Base-by-base conservation (phyloP, 176 grass and related monocot genomes). In the Avena sativa region DNA sequence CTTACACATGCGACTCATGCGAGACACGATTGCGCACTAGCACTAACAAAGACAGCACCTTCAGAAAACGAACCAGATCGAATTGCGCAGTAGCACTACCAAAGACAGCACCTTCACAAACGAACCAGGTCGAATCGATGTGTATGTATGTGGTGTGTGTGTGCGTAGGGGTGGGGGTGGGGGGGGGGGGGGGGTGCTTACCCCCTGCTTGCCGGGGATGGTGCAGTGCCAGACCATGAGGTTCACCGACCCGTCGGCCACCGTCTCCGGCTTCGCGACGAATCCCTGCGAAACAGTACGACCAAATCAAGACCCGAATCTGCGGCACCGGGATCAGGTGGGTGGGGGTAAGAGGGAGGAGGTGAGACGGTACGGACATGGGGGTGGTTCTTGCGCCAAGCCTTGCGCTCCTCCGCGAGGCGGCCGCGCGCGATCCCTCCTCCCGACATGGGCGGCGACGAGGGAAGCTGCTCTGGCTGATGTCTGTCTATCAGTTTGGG, bases 321-420 rank as follows among this genome's bases (percentile, higher is more conserved):
- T 49, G 2, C 57, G 74, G 76, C 62, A 30, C 49, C 49, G 12
- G 16, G 40, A 49, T 1, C 25, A 8, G 17, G 8, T 16, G 8
- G 30, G 2, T 40, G 21, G 49, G 26, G 34, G 30, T 1, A 2
- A 50, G 12, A 23, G 50, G 25, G 9, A 25, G 13, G 36, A 23
- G n/a, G 48, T 11, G 34, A 36, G 64, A n/a, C 23, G 61, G 28
- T 23, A 86, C 81, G 19, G 49, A 88, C 93, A 65, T 91, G 89
- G 53, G 91, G 91, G 44, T 95, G 91, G 78, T 95, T 93, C 86
- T 91, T 91, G 34, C 89, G 91, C 93, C 93, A 93, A 5, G 91
- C 76, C 86, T 95, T 95, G 64, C 91, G 91, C 84, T 95, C 91
- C 89, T 95, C 93, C 28, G 91, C 77, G 5, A 93, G 91, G 9